phyloP scores from a whole-genome alignment of 805 yeast genomes.

The Candida mattraensis region DNA sequence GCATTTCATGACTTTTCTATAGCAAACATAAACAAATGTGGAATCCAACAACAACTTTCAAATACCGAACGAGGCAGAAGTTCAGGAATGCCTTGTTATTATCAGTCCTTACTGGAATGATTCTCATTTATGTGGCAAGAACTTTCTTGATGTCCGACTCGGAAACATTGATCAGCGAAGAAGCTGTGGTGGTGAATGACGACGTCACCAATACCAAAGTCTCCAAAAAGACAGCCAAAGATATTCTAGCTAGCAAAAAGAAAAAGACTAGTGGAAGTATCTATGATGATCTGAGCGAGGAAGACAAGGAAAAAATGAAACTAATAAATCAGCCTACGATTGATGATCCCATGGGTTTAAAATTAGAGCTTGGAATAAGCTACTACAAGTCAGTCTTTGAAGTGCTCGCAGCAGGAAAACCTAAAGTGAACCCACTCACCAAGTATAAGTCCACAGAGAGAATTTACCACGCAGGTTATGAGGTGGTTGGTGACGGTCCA shows the following conservation, averaged over 20 bases:
- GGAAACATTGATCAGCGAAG: background rate
- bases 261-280: slow-evolving; percentile 4
- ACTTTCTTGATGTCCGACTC: slow-evolving; percentile 2
- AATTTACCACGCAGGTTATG: slow-evolving; percentile 57
- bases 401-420: slow-evolving; percentile 38
- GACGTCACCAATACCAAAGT: slow-evolving; percentile 4
- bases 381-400: slow-evolving; percentile 45
- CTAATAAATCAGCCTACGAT: slow-evolving; percentile 26
- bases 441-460: slow-evolving; percentile 46
- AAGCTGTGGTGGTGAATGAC: slow-evolving; percentile 9
- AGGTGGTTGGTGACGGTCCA: slow-evolving; percentile 35
- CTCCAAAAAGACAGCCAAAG: slow-evolving; percentile 19
- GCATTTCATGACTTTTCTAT: too few species aligned
- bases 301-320: slow-evolving; percentile 20
- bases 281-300: slow-evolving; percentile 11
- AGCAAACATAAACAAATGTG: slow-evolving; percentile 4
- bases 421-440: slow-evolving; percentile 42
- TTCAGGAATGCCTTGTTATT: slow-evolving; percentile 5
- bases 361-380: slow-evolving; percentile 38
- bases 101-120: slow-evolving; percentile 7
- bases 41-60: slow-evolving; percentile 5
- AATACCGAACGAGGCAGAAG: slow-evolving; percentile 14
- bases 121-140: slow-evolving; percentile 9
- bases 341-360: slow-evolving; percentile 34
- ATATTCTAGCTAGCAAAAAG: slow-evolving; percentile 12